Conservation (phyloP, 768 basidiomycete species). For the Boletus rubropictus region DNA sequence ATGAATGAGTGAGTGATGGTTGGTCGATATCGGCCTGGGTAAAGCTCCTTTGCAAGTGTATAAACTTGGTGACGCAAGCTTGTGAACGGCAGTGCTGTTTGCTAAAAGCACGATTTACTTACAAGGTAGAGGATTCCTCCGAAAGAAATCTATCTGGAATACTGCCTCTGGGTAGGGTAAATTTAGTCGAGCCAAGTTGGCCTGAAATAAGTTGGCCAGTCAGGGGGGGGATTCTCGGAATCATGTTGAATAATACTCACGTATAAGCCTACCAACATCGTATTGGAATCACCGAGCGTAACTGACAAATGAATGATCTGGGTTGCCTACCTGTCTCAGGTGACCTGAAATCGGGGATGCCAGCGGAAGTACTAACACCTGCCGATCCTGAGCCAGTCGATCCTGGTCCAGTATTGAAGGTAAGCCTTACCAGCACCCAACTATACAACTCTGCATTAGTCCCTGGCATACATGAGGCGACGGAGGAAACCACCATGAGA, state of each 20-base stretch:
- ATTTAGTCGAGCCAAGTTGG: constrained; percentile 69
- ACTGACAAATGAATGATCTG: background rate
- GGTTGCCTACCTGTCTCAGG: constrained; percentile 64
- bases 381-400: constrained; percentile 2
- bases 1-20: constrained; percentile 90
- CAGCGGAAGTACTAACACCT: constrained; percentile 77
- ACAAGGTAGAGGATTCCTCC: constrained; percentile 76
- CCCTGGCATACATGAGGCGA: background rate
- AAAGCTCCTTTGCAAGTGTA: constrained; percentile 87
- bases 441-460: constrained; percentile 30
- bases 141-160: constrained; percentile 87
- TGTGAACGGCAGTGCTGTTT: background rate
- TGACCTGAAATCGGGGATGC: constrained; percentile 87
- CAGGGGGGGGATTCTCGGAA: background rate
- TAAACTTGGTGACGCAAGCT: constrained; percentile 51
- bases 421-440: constrained; percentile 57
- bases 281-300: background rate
- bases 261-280: constrained; percentile 20
- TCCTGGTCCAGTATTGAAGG: background rate
- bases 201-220: constrained; percentile 35
- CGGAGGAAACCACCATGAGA: constrained; percentile 52
- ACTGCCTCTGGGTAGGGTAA: constrained; percentile 94
- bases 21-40: constrained; percentile 85
- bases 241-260: constrained; percentile 14
- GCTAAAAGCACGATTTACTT: constrained; percentile 20